These are phyloP conservation scores for Sesbania bispinosa DNA, from an alignment of 306 rosid genomes.

Conservation along the genomic window DNA sequence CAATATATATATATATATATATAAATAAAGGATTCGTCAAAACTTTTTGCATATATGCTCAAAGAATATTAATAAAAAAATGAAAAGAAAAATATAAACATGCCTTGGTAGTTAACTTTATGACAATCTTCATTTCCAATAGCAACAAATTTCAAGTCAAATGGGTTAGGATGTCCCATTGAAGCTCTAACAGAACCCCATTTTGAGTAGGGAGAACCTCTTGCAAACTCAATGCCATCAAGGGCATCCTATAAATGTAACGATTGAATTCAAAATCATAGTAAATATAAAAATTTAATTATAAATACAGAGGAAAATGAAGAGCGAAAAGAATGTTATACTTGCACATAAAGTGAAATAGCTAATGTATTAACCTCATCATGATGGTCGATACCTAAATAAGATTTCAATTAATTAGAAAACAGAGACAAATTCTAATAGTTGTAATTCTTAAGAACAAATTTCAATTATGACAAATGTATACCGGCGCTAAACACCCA, in stretches of 20 bases:
- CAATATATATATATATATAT: no score
- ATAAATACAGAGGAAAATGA: no score
- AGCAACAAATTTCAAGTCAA: constrained; percentile 66
- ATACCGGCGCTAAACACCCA: constrained; percentile 83
- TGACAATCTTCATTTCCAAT: constrained; percentile 82
- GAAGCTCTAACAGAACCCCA: constrained; percentile 79
- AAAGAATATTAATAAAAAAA: no score
- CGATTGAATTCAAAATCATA: neutral
- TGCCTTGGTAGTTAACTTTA: constrained; percentile 52
- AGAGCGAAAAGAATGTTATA: neutral
- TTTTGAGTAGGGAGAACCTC: constrained; percentile 53
- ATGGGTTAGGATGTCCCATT: constrained; percentile 83
- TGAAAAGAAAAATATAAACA: neutral
- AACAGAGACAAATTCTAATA: neutral
- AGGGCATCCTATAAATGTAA: constrained; percentile 58
- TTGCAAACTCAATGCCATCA: constrained; percentile 83
- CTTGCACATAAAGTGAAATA: constrained; percentile 69
- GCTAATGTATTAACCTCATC: constrained; percentile 56
- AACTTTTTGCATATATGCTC: no score
- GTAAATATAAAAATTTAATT: neutral
- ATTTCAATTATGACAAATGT: neutral
- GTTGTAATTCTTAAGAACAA: neutral
- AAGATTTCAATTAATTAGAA: neutral
- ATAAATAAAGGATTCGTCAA: no score
- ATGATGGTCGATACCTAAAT: constrained; percentile 58